Base-by-base conservation (phyloP, 352 stramenopile species). In the Globisporangium yorkense region DNA sequence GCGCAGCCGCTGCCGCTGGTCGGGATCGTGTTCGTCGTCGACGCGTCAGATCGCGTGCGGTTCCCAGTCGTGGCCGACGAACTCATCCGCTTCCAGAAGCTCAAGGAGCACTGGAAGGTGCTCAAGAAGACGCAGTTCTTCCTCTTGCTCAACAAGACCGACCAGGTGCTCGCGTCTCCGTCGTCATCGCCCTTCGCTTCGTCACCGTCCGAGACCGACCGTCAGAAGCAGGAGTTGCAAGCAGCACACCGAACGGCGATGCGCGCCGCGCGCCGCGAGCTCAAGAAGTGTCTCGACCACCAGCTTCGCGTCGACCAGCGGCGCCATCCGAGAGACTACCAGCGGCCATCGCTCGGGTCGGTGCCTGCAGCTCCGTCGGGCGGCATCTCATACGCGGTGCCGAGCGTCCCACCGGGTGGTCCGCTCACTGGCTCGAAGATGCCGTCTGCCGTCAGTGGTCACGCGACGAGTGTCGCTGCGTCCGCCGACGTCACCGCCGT, bases 131-230 rank as follows among this genome's bases (percentile, higher is more conserved):
- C 71, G 0, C 77, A 70, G 41, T 66, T 88, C 37, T 73, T 84
- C 43, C 51, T 87, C 2, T 29, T 88, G 16, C 56, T 88, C 39
- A 88, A 88, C 67, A 88, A 88, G 65, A 70, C 58, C 1, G 77
- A 88, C 52, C 48, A 61, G 18, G 66, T 69, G 15, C 20, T 74
- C 15, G 24, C 59, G 49, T 5, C 46, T 39, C 9, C 16, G 57
- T 27, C 52, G 41, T 0, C 20, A 40, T 56, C 8, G 40, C 66
- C n/a, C 12, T n/a, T n/a, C 50, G 52, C 41, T 51, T 57, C 15
- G 13, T 31, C 45, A 2, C 16, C 27, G 29, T 21, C 16, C 43
- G 56, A 68, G 33, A 37, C 15, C 51, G 54, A 70, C 40, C 58
- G 59, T 13, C 63, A 73, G 51, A 66, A 74, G 40, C 57, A 61